Base-by-base conservation (phyloP, 1,284 basidiomycete species). In the Leccinum fallax region DNA sequence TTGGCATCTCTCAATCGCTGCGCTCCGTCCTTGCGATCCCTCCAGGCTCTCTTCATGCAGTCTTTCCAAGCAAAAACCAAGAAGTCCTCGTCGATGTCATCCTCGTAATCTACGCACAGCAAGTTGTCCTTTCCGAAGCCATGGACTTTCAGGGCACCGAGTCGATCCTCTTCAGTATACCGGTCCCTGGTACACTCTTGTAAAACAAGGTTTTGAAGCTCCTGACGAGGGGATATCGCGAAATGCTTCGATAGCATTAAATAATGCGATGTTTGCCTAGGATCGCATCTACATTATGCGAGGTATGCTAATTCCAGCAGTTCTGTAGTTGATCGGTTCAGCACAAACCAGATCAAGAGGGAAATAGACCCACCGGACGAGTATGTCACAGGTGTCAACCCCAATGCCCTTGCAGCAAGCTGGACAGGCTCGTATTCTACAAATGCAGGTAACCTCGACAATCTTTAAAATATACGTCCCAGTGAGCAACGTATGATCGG, bases 211-310 rank as follows among this genome's bases (percentile, higher is more conserved):
- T 82, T 81, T 66, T 87, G 83, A 2, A 93, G 76, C 52, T 79
- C 76, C 32, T 75, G 69, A 69, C n/a, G 79, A 63, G 66, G 71
- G 64, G 74, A 80, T 67, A 74, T 83, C 65, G 21, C 78, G 80
- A 59, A 78, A 74, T 49, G 79, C 76, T 53, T 81, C 74, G 67
- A 89, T 77, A 19, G 77, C 71, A n/a, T n/a, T n/a, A 89, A 92
- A 71, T 91, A 89, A 15, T 76, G 70, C 5, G 83, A 66, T 0
- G 90, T 93, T 48, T 80, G 73, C 3, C 71, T 76, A 28, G 90
- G 90, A 68, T 92, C 85, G 72, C 91, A 93, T 61, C 90, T 88
- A 69, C 86, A 89, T 73, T 93, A 90, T 0, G 89, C 86, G 58
- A 87, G 76, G 69, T 93, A 93, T 0, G 85, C 89, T 70, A 90